A percentile compares a stretch with the other conserved stretches of the same genome.
These are phyloP conservation scores for Cordia subcordata DNA, from an alignment of 257 asterid species.

Conservation along the genomic window DNA sequence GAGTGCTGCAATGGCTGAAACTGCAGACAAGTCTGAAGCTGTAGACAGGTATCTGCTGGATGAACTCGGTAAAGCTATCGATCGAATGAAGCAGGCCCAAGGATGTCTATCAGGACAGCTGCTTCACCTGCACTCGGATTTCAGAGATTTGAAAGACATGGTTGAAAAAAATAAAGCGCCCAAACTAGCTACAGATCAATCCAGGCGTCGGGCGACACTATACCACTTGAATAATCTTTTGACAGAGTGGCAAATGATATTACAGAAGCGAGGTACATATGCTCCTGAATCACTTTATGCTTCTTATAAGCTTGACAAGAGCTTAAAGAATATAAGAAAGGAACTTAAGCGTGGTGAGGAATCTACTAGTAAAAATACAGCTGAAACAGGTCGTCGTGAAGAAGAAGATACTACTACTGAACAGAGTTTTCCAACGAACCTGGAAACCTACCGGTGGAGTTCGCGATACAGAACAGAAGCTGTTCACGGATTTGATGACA, in stretches of 20 bases:
- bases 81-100: neutral
- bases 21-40: slow-evolving; percentile 8
- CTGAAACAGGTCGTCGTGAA: no score
- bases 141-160: neutral
- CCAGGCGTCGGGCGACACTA: slow-evolving; percentile 21
- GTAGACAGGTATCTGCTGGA: slow-evolving; percentile 20
- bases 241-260: slow-evolving; percentile 24
- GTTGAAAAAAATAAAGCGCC: neutral
- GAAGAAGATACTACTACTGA: neutral
- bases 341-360: slow-evolving; percentile 9
- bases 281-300: slow-evolving; percentile 3
- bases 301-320: slow-evolving; percentile 3
- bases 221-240: slow-evolving; percentile 29
- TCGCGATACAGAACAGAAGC: slow-evolving; percentile 9
- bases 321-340: slow-evolving; percentile 16
- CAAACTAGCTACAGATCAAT: neutral
- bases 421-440: neutral
- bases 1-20: slow-evolving; percentile 14
- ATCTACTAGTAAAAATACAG: neutral
- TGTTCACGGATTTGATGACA: slow-evolving; percentile 31
- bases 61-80: slow-evolving; percentile 13
- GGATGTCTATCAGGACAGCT: neutral
- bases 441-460: slow-evolving; percentile 30
- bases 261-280: slow-evolving; percentile 1
- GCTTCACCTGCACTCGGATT: slow-evolving; percentile 13